Evolutionary conservation across 140 eudicot species (phyloP).

Genomic region (Cichorium intybus): DNA sequence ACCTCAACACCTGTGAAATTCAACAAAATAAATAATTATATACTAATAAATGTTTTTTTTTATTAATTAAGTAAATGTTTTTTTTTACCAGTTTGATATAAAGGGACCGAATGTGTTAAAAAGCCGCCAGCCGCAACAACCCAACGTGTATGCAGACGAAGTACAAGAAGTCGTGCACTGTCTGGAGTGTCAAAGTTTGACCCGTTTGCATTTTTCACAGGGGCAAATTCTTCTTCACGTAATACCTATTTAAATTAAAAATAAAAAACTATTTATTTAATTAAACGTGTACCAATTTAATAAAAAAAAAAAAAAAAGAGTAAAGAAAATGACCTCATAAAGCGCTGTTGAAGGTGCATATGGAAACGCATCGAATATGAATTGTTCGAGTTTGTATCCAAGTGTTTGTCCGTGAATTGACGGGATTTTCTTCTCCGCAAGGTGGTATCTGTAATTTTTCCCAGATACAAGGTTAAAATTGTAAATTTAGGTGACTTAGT

Average conservation of each 20-base stretch:
- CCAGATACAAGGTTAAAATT: not conserved
- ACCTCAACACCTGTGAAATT: constrained; percentile 76
- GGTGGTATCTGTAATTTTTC: constrained; percentile 66
- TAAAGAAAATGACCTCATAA: constrained; percentile 56
- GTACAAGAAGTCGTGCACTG: constrained; percentile 85
- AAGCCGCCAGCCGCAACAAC: constrained; percentile 99
- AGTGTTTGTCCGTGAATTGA: constrained; percentile 76
- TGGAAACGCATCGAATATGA: constrained; percentile 92
- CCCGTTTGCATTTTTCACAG: constrained; percentile 95
- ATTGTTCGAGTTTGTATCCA: constrained; percentile 89
- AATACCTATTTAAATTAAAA: constrained; percentile 49
- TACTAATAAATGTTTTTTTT: no score
- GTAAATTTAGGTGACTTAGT: no score
- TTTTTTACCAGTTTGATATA: constrained; percentile 79
- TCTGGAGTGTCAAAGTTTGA: constrained; percentile 96
- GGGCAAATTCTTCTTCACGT: constrained; percentile 99
- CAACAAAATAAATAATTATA: no score
- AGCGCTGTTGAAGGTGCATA: constrained; percentile 96
- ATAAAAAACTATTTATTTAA: not conserved
- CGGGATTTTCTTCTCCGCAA: constrained; percentile 94
- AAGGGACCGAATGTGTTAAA: constrained; percentile 94
- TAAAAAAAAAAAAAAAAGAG: not conserved
- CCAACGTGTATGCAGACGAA: constrained; percentile 97
- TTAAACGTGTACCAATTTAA: not conserved
- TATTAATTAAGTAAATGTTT: no score